A percentile compares a stretch with the other conserved stretches of the same genome.
phyloP scores from a whole-genome alignment of 1,139 yeast species.

The Suhomyces taliae region DNA sequence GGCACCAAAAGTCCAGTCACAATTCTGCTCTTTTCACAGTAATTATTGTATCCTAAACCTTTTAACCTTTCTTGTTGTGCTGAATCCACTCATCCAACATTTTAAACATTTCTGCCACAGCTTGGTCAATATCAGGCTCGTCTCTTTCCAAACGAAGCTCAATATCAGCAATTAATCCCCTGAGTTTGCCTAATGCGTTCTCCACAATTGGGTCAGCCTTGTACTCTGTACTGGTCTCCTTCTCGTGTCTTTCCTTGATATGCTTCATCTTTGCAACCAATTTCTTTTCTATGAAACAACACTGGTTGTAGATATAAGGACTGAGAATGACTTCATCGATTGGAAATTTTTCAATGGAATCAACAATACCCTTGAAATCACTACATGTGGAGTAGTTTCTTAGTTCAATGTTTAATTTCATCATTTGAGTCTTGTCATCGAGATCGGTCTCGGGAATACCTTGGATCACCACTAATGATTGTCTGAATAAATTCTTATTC shows the following conservation, averaged over 20 bases:
- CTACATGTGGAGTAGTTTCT: conserved; percentile 22
- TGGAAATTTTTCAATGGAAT: conserved; percentile 30
- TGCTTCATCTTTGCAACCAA: conserved; percentile 17
- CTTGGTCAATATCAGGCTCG: conserved; percentile 22
- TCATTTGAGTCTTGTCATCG: conserved; percentile 27
- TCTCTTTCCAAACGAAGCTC: conserved; percentile 31
- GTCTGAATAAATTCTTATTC: conserved; percentile 28
- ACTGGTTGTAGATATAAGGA: conserved; percentile 37
- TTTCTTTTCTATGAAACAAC: conserved; percentile 29
- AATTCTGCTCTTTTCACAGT: too few relatives aligned
- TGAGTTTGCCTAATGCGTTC: conserved; percentile 15
- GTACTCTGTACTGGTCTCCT: background rate
- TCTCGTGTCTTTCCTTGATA: conserved; percentile 4
- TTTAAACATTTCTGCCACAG: conserved; percentile 22
- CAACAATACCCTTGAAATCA: conserved; percentile 21
- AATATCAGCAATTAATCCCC: conserved; percentile 38
- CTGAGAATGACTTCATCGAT: conserved; percentile 31
- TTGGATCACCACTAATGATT: conserved; percentile 26
- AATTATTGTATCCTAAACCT: too few relatives aligned
- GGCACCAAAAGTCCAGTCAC: too few relatives aligned
- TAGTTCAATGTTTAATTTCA: conserved; percentile 24
- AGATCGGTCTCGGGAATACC: conserved; percentile 24
- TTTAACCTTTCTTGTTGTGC: background rate
- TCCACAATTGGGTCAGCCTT: background rate
- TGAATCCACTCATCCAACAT: conserved; percentile 30